These are phyloP conservation scores for Magnaporthiopsis rhizophila DNA, from an alignment of 2,329 filamentous ascomycete genomes.

Conservation along the genomic window DNA sequence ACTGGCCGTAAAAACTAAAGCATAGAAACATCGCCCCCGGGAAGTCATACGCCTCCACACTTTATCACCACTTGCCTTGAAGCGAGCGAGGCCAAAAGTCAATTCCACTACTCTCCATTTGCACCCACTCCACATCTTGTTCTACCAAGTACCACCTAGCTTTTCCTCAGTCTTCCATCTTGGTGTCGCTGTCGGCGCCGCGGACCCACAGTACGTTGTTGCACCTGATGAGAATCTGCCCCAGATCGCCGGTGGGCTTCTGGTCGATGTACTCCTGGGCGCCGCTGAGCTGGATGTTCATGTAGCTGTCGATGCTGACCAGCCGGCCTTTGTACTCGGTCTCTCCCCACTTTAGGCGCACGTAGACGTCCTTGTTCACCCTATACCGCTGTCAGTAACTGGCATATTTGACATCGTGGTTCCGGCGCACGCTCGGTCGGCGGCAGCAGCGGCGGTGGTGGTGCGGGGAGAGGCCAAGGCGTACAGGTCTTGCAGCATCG, in stretches of 20 bases:
- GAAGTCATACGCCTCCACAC: too few relatives aligned
- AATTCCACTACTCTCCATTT: too few relatives aligned
- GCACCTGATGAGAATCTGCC: constrained; percentile 72
- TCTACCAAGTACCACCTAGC: too few relatives aligned
- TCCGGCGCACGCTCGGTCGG: background rate
- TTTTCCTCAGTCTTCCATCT: constrained; percentile 42
- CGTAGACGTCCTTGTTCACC: constrained; percentile 82
- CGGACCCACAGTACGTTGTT: constrained; percentile 97
- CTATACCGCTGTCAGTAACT: constrained; percentile 30
- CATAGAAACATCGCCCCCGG: too few relatives aligned
- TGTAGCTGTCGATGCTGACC: constrained; percentile 88
- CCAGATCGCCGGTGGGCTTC: constrained; percentile 75
- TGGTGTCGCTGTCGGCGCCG: constrained; percentile 47
- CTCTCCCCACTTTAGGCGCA: constrained; percentile 96
- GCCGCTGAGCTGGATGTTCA: constrained; percentile 91
- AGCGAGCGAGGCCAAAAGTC: too few relatives aligned
- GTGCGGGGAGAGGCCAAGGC: constrained; percentile 19
- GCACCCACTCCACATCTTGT: too few relatives aligned
- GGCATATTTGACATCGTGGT: too few relatives aligned
- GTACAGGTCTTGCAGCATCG: constrained; percentile 88
- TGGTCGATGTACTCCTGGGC: constrained; percentile 90
- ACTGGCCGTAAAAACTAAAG: too few relatives aligned
- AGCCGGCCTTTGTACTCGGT: constrained; percentile 94
- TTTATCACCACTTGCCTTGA: too few relatives aligned
- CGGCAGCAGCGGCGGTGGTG: constrained; percentile 2